These are phyloP conservation scores for Pseudognaphalium luteoalbum DNA, from an alignment of 129 eudicot genomes.

Conservation along the genomic window DNA sequence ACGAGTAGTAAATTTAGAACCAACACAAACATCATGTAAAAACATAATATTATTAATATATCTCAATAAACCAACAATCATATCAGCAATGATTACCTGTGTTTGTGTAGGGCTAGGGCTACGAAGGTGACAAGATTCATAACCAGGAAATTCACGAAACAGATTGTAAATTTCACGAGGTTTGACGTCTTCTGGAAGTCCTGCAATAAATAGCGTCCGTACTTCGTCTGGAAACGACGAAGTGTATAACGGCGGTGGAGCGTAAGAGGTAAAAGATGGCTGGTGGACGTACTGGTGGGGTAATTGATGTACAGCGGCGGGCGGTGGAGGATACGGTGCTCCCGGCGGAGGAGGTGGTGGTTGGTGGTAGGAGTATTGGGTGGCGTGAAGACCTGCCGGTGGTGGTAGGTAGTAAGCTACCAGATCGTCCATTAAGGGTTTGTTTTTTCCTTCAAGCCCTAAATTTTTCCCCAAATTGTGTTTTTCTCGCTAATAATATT, in stretches of 20 bases:
- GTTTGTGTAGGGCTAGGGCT: constrained; percentile 47
- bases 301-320: constrained; percentile 38
- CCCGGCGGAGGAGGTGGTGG: constrained; percentile 66
- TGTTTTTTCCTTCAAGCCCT: constrained; percentile 31
- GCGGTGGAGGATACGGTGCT: constrained; percentile 36
- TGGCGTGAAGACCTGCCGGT: constrained; percentile 41
- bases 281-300: constrained; percentile 31
- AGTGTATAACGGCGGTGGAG: constrained; percentile 40
- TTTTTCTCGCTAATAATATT: not conserved
- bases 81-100: constrained; percentile 43
- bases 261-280: constrained; percentile 45
- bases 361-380: constrained; percentile 42
- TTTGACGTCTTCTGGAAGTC: constrained; percentile 87
- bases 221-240: constrained; percentile 58
- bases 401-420: constrained; percentile 68
- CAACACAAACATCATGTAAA: not conserved
- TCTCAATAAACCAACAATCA: not conserved
- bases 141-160: constrained; percentile 84
- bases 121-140: constrained; percentile 82
- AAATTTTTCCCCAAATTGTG: constrained; percentile 18
- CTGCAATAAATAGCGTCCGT: constrained; percentile 88
- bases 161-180: constrained; percentile 86
- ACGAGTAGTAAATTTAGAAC: constrained; percentile 15
- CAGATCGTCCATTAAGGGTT: constrained; percentile 58
- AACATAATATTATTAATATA: not conserved